These are phyloP conservation scores for Escallonia rubra DNA, from an alignment of 129 eudicot genomes.

Conservation along the genomic window DNA sequence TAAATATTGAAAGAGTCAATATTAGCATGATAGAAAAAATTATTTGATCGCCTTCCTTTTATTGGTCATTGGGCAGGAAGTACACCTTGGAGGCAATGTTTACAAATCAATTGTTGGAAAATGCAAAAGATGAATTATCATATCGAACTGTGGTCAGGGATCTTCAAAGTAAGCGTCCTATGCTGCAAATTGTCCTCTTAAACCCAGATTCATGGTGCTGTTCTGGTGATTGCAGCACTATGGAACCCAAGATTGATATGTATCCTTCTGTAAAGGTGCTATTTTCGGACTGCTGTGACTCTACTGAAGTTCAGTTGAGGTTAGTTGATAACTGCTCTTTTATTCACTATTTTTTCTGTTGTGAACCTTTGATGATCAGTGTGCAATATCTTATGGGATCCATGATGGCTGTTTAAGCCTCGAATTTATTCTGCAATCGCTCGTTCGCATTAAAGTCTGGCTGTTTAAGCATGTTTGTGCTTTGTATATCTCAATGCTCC, in stretches of 20 bases:
- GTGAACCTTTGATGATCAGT: too few relatives aligned
- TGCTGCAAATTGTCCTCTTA: slow-evolving; percentile 65
- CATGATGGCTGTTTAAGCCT: too few relatives aligned
- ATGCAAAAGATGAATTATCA: slow-evolving; percentile 89
- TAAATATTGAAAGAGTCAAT: background rate
- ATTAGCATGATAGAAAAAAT: background rate
- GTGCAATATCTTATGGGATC: too few relatives aligned
- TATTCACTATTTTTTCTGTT: background rate
- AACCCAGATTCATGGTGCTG: slow-evolving; percentile 89
- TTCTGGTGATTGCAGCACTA: slow-evolving; percentile 48
- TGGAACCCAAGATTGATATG: slow-evolving; percentile 41
- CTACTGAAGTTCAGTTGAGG: slow-evolving; percentile 45
- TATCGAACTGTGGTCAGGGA: slow-evolving; percentile 75
- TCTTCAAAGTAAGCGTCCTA: slow-evolving; percentile 51
- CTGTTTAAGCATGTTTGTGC: too few relatives aligned
- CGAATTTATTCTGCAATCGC: too few relatives aligned
- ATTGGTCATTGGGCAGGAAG: slow-evolving; percentile 31
- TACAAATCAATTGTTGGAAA: slow-evolving; percentile 66
- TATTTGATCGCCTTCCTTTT: background rate
- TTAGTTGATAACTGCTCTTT: slow-evolving; percentile 18
- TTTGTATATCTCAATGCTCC: too few relatives aligned
- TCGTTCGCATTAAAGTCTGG: too few relatives aligned
- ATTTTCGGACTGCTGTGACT: slow-evolving; percentile 46
- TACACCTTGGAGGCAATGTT: slow-evolving; percentile 89
- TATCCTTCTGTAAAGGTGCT: slow-evolving; percentile 66